Conservation (phyloP, 495 filamentous ascomycete species). For the Venustampulla echinocandica region DNA sequence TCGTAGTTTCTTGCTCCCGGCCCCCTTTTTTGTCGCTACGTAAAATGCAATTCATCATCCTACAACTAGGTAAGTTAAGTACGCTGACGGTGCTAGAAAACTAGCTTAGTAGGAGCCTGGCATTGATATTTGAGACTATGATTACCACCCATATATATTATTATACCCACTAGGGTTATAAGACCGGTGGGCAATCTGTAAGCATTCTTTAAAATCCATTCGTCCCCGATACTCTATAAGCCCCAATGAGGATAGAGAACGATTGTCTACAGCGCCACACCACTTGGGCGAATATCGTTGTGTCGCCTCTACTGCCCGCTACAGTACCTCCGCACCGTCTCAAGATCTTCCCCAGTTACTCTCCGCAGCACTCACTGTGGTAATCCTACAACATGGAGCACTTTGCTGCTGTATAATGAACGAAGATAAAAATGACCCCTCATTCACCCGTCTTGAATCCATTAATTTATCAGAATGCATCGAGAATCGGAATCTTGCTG, state of each 20-base stretch:
- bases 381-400: constrained; percentile 18
- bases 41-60: too few relatives aligned
- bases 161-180: not conserved
- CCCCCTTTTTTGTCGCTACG: too few relatives aligned
- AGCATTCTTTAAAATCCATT: not conserved
- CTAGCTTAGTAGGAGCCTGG: too few relatives aligned
- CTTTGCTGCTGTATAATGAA: constrained; percentile 19
- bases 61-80: too few relatives aligned
- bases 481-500: constrained; percentile 8
- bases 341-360: constrained; percentile 5
- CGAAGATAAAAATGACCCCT: constrained; percentile 14
- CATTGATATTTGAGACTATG: too few relatives aligned
- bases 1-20: too few relatives aligned
- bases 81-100: too few relatives aligned
- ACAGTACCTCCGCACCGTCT: not conserved
- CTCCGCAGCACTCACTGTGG: constrained; percentile 10
- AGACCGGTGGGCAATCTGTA: constrained; percentile 6
- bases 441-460: constrained; percentile 16
- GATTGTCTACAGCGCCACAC: constrained; percentile 10
- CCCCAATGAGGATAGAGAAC: constrained; percentile 3
- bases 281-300: constrained; percentile 12
- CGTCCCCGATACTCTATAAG: not conserved
- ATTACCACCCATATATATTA: too few relatives aligned
- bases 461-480: constrained; percentile 18
- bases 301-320: constrained; percentile 11